Base-by-base conservation (phyloP, 1,139 yeast species). In the Geotrichum aggregatum region DNA sequence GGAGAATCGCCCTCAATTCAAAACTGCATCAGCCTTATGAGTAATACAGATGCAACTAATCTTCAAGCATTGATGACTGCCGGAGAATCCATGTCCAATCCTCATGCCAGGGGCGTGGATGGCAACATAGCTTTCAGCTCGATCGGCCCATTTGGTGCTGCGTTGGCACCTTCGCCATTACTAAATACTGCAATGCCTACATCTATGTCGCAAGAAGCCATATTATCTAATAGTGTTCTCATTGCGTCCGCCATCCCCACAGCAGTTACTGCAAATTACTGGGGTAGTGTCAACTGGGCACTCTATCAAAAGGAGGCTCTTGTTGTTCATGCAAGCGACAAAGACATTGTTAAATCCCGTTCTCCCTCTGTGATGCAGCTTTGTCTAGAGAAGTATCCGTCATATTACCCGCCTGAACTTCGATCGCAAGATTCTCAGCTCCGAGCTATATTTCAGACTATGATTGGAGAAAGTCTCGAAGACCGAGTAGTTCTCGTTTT, bases 191-290 rank as follows among this genome's bases (percentile, higher is more conserved):
- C 98, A 0, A 73, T 88, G 57, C 73, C 80, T n/a, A 91, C 98
- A 0, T 79, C 83, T 49, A 74, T 80, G 60, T 84, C 96, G 1
- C 78, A 80, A 57, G 75, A 84, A 30, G 83, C 96, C 0, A 76
- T 87, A 7, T 68, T 88, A 10, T 81, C 95, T 0, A 82, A 82
- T 61, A 73, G 82, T 16, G 76, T 84, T 50, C 73, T 82, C 1
- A 71, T 79, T 0, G 77, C 88, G 0, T 76, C 83, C 0, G 71
- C 77, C 3, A 71, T 84, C 3, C 97, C 98, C 0, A 83, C 84
- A 18, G 96, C 97, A 0, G 70, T 86, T 6, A 82, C 91, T 0
- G 96, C 96, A 0, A 92, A 92, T 66, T 77, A 84, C 19, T 89
- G 97, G 96, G 98, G 98, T 0, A 82, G 88, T 38, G 86, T 87